A percentile compares a stretch with the other conserved stretches of the same genome.
Conservation (phyloP, 2,329 filamentous ascomycete species). For the Simplicillium aogashimaense region DNA sequence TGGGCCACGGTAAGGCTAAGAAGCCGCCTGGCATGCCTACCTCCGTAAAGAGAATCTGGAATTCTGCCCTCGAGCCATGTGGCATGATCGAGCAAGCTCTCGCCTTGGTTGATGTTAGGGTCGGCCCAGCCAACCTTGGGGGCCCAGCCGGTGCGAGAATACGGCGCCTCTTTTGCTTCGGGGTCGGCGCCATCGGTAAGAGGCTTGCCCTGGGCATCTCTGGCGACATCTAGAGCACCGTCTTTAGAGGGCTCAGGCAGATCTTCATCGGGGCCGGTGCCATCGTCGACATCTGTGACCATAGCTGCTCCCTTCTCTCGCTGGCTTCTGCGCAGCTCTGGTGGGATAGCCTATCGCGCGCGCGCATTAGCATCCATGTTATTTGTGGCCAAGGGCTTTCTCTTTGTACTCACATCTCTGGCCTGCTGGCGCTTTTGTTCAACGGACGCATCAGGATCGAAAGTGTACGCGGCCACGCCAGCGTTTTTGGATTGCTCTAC, state of each 20-base stretch:
- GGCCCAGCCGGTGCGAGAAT: slow-evolving; percentile 67
- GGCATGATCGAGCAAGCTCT: slow-evolving; percentile 75
- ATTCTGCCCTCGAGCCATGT: slow-evolving; percentile 78
- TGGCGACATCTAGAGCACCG: slow-evolving; percentile 49
- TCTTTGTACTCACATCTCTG: slow-evolving; percentile 50
- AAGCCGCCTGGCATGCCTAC: slow-evolving; percentile 29
- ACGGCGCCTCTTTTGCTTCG: slow-evolving; percentile 38
- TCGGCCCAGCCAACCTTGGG: slow-evolving; percentile 68
- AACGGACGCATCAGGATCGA: slow-evolving; percentile 74
- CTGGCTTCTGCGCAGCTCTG: slow-evolving; percentile 23
- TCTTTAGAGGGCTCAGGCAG: slow-evolving; percentile 66
- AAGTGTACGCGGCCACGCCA: slow-evolving; percentile 72
- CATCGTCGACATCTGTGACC: slow-evolving; percentile 71
- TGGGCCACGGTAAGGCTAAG: too few species aligned
- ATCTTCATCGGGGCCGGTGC: slow-evolving; percentile 59
- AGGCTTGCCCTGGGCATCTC: slow-evolving; percentile 36
- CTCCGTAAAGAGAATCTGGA: slow-evolving; percentile 84
- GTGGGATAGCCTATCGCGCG: slow-evolving; percentile 22
- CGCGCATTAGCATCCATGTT: slow-evolving; percentile 2
- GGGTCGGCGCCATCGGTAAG: slow-evolving; percentile 39
- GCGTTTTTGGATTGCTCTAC: slow-evolving; percentile 70
- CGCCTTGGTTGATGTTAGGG: slow-evolving; percentile 46
- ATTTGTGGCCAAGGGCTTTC: background rate
- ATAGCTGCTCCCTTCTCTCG: slow-evolving; percentile 55
- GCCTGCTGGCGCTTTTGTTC: slow-evolving; percentile 80